These are phyloP conservation scores for Xylariaceae sp. DNA, from an alignment of 2,329 filamentous ascomycete species.

Conservation along the genomic window DNA sequence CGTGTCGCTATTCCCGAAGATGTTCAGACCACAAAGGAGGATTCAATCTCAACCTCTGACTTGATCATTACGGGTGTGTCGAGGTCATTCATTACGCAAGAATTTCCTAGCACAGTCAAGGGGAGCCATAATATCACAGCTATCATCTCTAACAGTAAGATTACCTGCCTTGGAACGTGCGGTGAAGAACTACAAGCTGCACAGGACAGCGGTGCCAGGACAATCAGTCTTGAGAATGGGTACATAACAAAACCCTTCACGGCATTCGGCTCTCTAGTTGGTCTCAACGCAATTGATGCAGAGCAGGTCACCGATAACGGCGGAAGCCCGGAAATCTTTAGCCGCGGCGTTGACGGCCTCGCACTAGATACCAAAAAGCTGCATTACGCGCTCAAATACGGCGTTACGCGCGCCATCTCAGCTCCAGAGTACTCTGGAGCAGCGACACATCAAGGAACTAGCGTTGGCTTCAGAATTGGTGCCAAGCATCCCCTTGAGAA, in stretches of 20 bases:
- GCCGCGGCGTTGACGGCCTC: constrained; percentile 64
- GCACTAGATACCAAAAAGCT: constrained; percentile 63
- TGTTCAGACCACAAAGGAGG: constrained; percentile 49
- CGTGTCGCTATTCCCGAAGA: constrained; percentile 51
- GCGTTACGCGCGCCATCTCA: constrained; percentile 65
- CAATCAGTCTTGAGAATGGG: constrained; percentile 62
- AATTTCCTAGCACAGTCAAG: constrained; percentile 12
- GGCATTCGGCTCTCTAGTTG: constrained; percentile 65
- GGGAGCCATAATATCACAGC: constrained; percentile 51
- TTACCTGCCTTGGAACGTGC: constrained; percentile 65
- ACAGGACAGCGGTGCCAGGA: constrained; percentile 41
- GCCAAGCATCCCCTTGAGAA: constrained; percentile 54
- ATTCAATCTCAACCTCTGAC: constrained; percentile 47
- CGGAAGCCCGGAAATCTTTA: constrained; percentile 54
- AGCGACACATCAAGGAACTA: constrained; percentile 60
- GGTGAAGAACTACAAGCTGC: constrained; percentile 50
- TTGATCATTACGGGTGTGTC: constrained; percentile 64
- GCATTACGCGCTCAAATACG: constrained; percentile 58
- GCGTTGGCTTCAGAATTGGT: constrained; percentile 63
- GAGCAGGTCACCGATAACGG: constrained; percentile 64
- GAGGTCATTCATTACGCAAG: constrained; percentile 53
- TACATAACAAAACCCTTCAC: constrained; percentile 67
- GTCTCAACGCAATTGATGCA: constrained; percentile 67
- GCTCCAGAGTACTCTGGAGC: constrained; percentile 55
- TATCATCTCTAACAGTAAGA: constrained; percentile 58